A percentile compares a stretch with the other conserved stretches of the same genome.
Evolutionary conservation across 768 basidiomycete genomes (phyloP).

Genomic region (Leccinum disarticulatum): DNA sequence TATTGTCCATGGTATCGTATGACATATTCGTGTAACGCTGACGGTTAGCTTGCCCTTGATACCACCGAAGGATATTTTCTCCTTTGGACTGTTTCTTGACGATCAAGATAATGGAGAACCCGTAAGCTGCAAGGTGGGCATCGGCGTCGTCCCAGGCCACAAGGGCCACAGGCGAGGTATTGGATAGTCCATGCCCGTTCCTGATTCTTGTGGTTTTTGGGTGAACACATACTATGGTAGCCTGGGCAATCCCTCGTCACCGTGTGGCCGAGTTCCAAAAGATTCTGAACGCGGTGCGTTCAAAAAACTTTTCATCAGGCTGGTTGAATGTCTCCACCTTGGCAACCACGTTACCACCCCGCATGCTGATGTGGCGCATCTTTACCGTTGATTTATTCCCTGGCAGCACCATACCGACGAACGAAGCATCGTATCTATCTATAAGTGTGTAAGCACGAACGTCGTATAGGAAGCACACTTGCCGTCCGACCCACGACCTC

Average conservation of each 20-base stretch:
- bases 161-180: constrained; percentile 86
- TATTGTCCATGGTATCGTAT: constrained; percentile 95
- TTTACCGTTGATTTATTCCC: constrained; percentile 83
- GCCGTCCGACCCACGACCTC: too few species aligned
- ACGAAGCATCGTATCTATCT: constrained; percentile 81
- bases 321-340: constrained; percentile 83
- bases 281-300: constrained; percentile 61
- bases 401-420: constrained; percentile 96
- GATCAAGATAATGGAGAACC: constrained; percentile 98
- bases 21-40: constrained; percentile 99
- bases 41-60: constrained; percentile 98
- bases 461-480: constrained; percentile 50
- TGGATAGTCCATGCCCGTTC: constrained; percentile 99
- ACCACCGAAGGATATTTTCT: constrained; percentile 99
- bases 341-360: constrained; percentile 89
- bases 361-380: constrained; percentile 62
- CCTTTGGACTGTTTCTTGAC: constrained; percentile 98
- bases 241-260: constrained; percentile 75
- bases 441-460: constrained; percentile 23
- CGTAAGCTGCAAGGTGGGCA: constrained; percentile 90
- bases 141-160: constrained; percentile 98
- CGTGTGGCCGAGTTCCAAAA: too few species aligned
- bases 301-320: constrained; percentile 89
- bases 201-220: constrained; percentile 95
- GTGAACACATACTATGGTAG: constrained; percentile 96